phyloP scores from a whole-genome alignment of 495 filamentous ascomycete species.

The Penicillium lagena region DNA sequence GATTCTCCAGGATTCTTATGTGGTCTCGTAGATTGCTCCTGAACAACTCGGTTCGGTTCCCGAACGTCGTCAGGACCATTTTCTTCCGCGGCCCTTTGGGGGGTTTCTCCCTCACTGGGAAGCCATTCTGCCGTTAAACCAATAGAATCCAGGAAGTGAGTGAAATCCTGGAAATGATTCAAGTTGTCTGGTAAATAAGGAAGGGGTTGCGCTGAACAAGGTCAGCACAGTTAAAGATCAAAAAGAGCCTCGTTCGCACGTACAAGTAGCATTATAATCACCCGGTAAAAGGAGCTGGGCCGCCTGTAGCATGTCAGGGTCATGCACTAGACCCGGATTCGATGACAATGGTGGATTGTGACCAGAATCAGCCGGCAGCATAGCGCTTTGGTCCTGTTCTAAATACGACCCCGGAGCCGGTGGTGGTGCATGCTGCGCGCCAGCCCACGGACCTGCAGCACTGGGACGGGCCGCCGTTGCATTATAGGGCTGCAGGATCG shows the following conservation, averaged over 20 bases:
- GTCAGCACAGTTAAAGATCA: neutral
- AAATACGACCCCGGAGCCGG: constrained; percentile 11
- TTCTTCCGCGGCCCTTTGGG: constrained; percentile 17
- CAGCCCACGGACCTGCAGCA: constrained; percentile 28
- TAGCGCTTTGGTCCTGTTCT: constrained; percentile 12
- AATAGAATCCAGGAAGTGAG: constrained; percentile 36
- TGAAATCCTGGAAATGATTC: constrained; percentile 37
- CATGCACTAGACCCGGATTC: constrained; percentile 22
- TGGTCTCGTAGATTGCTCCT: constrained; percentile 15
- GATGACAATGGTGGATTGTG: constrained; percentile 7
- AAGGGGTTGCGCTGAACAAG: constrained; percentile 20
- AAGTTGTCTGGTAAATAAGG: constrained; percentile 32
- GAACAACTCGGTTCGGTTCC: constrained; percentile 8
- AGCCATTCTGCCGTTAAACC: constrained; percentile 35
- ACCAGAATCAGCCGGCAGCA: constrained; percentile 11
- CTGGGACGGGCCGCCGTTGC: constrained; percentile 1
- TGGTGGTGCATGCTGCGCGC: constrained; percentile 8
- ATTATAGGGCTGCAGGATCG: constrained; percentile 15
- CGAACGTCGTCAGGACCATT: constrained; percentile 15
- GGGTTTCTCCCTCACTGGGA: constrained; percentile 19
- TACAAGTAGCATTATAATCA: constrained; percentile 22
- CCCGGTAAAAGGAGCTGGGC: constrained; percentile 34
- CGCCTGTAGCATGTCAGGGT: constrained; percentile 34
- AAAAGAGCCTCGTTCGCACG: neutral
- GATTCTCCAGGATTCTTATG: constrained; percentile 17